Evolutionary conservation across 2,329 filamentous ascomycete genomes (phyloP).

Genomic region (Penicillium sp.): DNA sequence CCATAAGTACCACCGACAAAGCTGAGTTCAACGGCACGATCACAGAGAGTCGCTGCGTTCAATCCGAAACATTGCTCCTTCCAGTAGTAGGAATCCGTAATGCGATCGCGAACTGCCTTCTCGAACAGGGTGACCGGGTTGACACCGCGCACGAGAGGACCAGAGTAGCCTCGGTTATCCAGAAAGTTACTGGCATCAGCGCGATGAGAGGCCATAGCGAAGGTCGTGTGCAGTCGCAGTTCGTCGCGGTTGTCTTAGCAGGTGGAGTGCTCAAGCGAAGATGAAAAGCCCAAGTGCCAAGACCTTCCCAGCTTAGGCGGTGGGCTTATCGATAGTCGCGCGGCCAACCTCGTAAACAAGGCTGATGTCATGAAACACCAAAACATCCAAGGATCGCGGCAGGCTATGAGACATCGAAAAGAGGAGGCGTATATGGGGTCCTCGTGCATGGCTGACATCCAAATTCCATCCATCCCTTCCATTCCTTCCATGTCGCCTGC

Average conservation of each 20-base stretch:
- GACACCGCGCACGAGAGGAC: slow-evolving; percentile 78
- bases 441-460: slow-evolving; percentile 20
- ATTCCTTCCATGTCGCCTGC: slow-evolving; percentile 21
- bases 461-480: slow-evolving; percentile 15
- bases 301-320: slow-evolving; percentile 27
- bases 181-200: slow-evolving; percentile 78
- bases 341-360: slow-evolving; percentile 41
- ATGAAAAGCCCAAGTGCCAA: slow-evolving; percentile 14
- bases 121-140: slow-evolving; percentile 97
- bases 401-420: slow-evolving; percentile 9
- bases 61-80: slow-evolving; percentile 98
- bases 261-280: not conserved
- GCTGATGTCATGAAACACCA: slow-evolving; percentile 30
- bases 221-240: slow-evolving; percentile 1
- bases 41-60: slow-evolving; percentile 78
- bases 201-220: slow-evolving; percentile 60
- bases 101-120: slow-evolving; percentile 92
- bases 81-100: slow-evolving; percentile 95
- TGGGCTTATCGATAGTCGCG: slow-evolving; percentile 46
- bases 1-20: slow-evolving; percentile 90
- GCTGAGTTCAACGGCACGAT: slow-evolving; percentile 81
- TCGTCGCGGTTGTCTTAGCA: not conserved
- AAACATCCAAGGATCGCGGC: slow-evolving; percentile 3
- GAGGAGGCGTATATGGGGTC: not conserved
- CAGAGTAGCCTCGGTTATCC: slow-evolving; percentile 84